Base-by-base conservation (phyloP, 2,329 filamentous ascomycete genomes). In the Exserohilum turcica region DNA sequence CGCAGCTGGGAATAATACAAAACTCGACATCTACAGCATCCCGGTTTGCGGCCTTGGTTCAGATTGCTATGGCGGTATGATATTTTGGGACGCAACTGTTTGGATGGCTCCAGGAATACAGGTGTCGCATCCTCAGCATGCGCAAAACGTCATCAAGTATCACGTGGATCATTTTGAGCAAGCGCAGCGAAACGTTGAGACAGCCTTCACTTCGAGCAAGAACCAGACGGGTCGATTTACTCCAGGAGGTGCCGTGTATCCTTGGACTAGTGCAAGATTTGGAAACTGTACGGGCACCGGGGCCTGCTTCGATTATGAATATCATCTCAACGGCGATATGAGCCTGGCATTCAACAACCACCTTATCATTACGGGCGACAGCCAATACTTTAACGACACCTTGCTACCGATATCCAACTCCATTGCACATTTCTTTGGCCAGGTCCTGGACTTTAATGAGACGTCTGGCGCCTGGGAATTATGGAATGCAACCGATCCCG, bases 241-340 rank as follows among this genome's bases (percentile, higher is more conserved):
- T 0, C 70, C 77, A 1, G 79, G 81, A 5, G 83, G 85, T 16
- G 85, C 86, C 0, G 80, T 86, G 0, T 90, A 83, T 63, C 82
- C 86, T 1, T 90, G 87, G 87, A 89, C 86, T 0, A 83, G 83
- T 60, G 86, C 84, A 7, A 75, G 86, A 5, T 86, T 80, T 63
- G 87, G 87, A 2, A 89, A 90, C 63, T 90, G 87, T 63, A 90
- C 87, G 5, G 77, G 71, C 1, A 79, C 76, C n/a, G 79, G 78
- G 6, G 77, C 79, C 15, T 90, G 87, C 68, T 87, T 86, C 61
- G 86, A 90, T 68, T 89, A 90, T 59, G 80, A 90, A 66, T 90
- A 90, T 62, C 87, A 90, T 68, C 63, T 90, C 32, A 89, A 89
- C 61, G 85, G 86, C 6, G 87, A 89, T 60, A 88, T 90, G 60